These are phyloP conservation scores for Gonapodya prolifera DNA, from an alignment of 192 early-diverging fungal genomes.

Conservation along the genomic window DNA sequence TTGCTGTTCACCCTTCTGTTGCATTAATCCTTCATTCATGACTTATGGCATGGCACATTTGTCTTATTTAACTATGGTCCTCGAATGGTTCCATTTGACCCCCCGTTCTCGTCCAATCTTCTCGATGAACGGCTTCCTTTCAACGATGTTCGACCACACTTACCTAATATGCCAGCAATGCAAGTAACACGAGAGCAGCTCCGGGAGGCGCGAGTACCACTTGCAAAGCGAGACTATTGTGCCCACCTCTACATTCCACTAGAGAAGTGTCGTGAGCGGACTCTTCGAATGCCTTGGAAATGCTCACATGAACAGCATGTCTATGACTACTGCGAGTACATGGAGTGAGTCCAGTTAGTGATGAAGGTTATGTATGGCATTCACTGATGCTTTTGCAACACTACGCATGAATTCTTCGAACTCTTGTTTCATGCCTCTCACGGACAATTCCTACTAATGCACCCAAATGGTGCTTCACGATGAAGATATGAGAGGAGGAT, in stretches of 20 bases:
- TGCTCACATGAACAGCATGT: conserved; percentile 77
- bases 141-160: too few species aligned
- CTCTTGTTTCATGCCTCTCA: conserved; percentile 1
- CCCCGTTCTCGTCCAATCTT: too few species aligned
- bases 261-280: conserved; percentile 80
- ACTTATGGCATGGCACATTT: too few species aligned
- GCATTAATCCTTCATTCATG: too few species aligned
- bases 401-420: background rate
- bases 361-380: too few species aligned
- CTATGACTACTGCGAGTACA: conserved; percentile 94
- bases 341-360: conserved; percentile 40
- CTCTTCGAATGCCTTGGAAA: conserved; percentile 83
- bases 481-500: conserved; percentile 19
- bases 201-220: conserved; percentile 64
- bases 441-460: conserved; percentile 7
- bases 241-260: conserved; percentile 78
- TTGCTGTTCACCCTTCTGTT: too few species aligned
- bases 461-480: too few species aligned
- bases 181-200: conserved; percentile 79
- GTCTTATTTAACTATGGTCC: too few species aligned
- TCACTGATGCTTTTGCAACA: conserved; percentile 4
- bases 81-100: too few species aligned
- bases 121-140: too few species aligned
- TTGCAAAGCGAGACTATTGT: conserved; percentile 88
- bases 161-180: conserved; percentile 48